Conservation (phyloP, 495 filamentous ascomycete genomes). For the Neurospora sp. region DNA sequence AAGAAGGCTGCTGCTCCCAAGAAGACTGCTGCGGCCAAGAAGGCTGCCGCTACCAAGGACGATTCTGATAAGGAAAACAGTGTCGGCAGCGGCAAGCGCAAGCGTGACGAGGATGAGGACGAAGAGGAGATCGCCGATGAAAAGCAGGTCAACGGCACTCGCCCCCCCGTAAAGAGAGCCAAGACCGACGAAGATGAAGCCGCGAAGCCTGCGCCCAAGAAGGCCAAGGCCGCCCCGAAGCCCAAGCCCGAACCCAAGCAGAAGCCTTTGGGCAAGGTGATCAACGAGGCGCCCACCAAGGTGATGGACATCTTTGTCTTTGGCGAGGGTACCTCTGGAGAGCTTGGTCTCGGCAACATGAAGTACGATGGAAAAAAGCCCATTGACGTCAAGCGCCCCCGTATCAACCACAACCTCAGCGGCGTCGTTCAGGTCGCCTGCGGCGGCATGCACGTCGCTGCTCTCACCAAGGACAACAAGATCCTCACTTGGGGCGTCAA, state of each 20-base stretch:
- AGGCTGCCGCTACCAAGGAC: background rate
- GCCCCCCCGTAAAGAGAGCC: background rate
- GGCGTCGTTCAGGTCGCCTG: slow-evolving; percentile 51
- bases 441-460: slow-evolving; percentile 57
- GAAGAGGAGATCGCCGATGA: slow-evolving; percentile 3
- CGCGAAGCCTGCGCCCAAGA: slow-evolving; percentile 4
- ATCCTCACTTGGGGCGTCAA: slow-evolving; percentile 66
- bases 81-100: slow-evolving; percentile 15
- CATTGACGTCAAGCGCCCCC: slow-evolving; percentile 47
- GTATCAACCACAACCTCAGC: slow-evolving; percentile 43
- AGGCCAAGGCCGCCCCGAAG: slow-evolving; percentile 9
- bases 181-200: slow-evolving; percentile 3
- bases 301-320: slow-evolving; percentile 45
- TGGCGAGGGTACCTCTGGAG: slow-evolving; percentile 43
- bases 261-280: slow-evolving; percentile 7
- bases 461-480: slow-evolving; percentile 53
- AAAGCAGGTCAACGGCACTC: slow-evolving; percentile 1
- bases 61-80: slow-evolving; percentile 28
- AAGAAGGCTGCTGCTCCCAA: slow-evolving; percentile 11
- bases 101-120: slow-evolving; percentile 11
- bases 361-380: slow-evolving; percentile 39
- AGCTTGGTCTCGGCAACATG: slow-evolving; percentile 41
- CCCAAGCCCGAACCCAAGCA: slow-evolving; percentile 2
- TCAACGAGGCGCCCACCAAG: slow-evolving; percentile 34
- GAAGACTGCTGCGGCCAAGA: slow-evolving; percentile 2